Base-by-base conservation (phyloP, 2,329 filamentous ascomycete genomes). In the Fusarium sp. region DNA sequence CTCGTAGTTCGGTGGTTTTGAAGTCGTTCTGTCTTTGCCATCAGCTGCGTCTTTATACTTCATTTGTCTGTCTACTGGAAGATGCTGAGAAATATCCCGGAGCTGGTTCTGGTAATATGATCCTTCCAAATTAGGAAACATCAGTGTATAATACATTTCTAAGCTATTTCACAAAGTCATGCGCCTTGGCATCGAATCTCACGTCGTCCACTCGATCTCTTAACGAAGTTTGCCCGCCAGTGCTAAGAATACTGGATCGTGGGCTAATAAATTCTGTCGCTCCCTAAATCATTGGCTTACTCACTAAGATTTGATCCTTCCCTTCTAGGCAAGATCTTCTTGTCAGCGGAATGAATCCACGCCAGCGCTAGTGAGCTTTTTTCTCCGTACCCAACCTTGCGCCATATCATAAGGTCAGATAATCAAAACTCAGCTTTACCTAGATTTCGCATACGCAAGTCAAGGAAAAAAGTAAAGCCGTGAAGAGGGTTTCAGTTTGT, bases 381-480 rank as follows among this genome's bases (percentile, higher is more conserved):
- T 51, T 24, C 12, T 4, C 4, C 9, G 12, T 35, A 3, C 3
- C 4, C 8, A 48, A 3, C 20, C 6, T 11, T 35, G 7, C 4
- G 3, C 13, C 31, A 3, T 33, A 3, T 7, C 11, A 3, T 7
- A 20, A 35, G 8, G 26, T 1, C 20, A 3, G 0, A 24, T 14
- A 24, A 3, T 35, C 3, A 35, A 22, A 22, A 24, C 11, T 24
- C 8, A 15, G 17, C 12, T 35, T 20, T 20, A 35, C 11, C 14
- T 7, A n/a, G 3, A 5, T 33, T 18, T 33, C 5, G 18, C 15
- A 4, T 9, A 18, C 22, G 2, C 15, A 24, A 8, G 15, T 17
- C 10, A 9, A 24, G 8, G 11, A 24, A 10, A 14, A 0, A 2
- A 11, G 31, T 11, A 4, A 13, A 10, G 3, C 5, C 17, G 13